Evolutionary conservation across 2,329 filamentous ascomycete genomes (phyloP).

Genomic region (Sclerotinia minor): DNA sequence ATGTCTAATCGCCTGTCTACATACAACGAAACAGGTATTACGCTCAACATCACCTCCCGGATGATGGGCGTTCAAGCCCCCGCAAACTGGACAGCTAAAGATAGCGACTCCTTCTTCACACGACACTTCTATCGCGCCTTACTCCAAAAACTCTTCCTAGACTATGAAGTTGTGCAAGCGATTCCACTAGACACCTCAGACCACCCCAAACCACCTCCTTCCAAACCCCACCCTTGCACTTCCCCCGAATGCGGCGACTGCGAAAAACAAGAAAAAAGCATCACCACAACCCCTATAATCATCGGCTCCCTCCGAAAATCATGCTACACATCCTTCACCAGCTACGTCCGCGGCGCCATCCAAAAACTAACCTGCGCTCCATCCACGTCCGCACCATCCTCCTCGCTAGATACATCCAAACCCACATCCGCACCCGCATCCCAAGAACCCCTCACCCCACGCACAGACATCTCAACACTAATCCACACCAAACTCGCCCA

Average conservation of each 20-base stretch:
- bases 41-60: constrained; percentile 90
- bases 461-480: constrained; percentile 53
- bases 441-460: background rate
- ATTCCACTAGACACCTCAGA: background rate
- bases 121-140: constrained; percentile 91
- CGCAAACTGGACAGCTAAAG: constrained; percentile 79
- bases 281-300: constrained; percentile 75
- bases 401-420: constrained; percentile 28
- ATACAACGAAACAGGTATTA: constrained; percentile 62
- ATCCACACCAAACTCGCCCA: constrained; percentile 65
- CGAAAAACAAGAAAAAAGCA: constrained; percentile 9
- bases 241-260: background rate
- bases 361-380: constrained; percentile 60
- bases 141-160: constrained; percentile 88
- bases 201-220: background rate
- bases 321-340: constrained; percentile 71
- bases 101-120: constrained; percentile 86
- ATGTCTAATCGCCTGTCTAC: constrained; percentile 73
- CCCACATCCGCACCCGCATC: background rate
- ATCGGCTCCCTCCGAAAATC: constrained; percentile 81
- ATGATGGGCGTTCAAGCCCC: constrained; percentile 99
- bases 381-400: background rate
- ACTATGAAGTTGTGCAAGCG: constrained; percentile 66
- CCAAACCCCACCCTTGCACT: background rate
- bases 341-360: constrained; percentile 80